A percentile compares a stretch with the other conserved stretches of the same genome.
Conservation (phyloP, 2,329 filamentous ascomycete genomes). For the Trichoderma arundinaceum region DNA sequence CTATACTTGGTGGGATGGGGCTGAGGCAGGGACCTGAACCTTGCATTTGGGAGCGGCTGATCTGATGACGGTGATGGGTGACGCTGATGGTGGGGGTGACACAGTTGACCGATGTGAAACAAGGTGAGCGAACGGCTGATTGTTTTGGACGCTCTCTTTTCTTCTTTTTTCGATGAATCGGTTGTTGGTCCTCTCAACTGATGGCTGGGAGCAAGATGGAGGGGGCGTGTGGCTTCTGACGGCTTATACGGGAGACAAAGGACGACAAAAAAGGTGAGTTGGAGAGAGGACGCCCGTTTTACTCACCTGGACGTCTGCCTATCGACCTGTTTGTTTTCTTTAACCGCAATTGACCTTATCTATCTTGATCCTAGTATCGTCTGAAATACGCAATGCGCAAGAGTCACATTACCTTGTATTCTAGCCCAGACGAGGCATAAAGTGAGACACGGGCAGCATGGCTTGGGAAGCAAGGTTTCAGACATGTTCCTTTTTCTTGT, state of each 20-base stretch:
- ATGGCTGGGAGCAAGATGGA: neutral
- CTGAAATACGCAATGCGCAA: too few relatives aligned
- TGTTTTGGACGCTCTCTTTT: neutral
- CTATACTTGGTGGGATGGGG: neutral
- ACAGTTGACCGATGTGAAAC: slow-evolving; percentile 7
- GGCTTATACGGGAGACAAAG: neutral
- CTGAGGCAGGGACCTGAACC: slow-evolving; percentile 9
- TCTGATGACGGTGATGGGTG: slow-evolving; percentile 5
- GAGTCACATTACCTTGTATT: too few relatives aligned
- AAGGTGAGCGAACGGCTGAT: slow-evolving; percentile 5
- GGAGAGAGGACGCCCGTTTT: neutral
- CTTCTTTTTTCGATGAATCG: neutral
- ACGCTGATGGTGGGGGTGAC: neutral
- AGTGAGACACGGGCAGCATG: neutral
- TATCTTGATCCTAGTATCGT: too few relatives aligned
- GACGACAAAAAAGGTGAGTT: neutral
- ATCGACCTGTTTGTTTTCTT: too few relatives aligned
- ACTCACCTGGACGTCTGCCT: neutral
- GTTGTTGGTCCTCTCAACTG: neutral
- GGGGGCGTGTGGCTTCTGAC: neutral
- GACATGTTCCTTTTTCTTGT: neutral
- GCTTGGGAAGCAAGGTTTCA: neutral
- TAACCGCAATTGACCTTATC: too few relatives aligned
- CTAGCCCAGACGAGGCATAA: too few relatives aligned
- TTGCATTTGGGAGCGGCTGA: slow-evolving; percentile 4